A percentile compares a stretch with the other conserved stretches of the same genome.
phyloP scores from a whole-genome alignment of 305 asterid genomes.

The Ilex paraguariensis region DNA sequence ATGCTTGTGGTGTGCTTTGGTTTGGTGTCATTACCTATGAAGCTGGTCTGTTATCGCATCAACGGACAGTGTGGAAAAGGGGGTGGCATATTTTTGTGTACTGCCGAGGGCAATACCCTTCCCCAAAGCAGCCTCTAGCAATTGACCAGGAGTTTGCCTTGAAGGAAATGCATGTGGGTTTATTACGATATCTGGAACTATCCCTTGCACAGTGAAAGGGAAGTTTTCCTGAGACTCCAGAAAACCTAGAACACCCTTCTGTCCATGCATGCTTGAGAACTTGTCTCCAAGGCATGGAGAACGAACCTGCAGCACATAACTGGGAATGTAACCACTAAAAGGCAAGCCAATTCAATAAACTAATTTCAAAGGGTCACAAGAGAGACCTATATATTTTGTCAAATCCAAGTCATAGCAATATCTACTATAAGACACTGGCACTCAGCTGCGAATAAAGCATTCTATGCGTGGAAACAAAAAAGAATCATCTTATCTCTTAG shows the following conservation, averaged over 20 bases:
- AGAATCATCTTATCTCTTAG: too few relatives aligned
- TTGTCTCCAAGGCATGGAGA: constrained; percentile 92
- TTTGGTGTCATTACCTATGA: constrained; percentile 47
- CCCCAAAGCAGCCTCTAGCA: constrained; percentile 81
- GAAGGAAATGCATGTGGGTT: constrained; percentile 98
- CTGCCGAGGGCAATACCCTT: constrained; percentile 92
- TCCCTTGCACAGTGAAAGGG: constrained; percentile 80
- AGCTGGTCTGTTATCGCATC: constrained; percentile 74
- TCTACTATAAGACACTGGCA: too few relatives aligned
- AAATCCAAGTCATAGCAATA: too few relatives aligned
- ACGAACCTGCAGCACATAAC: constrained; percentile 61
- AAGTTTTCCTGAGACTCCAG: constrained; percentile 89
- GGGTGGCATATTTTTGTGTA: constrained; percentile 73
- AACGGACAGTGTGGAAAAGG: constrained; percentile 70
- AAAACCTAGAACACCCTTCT: constrained; percentile 91
- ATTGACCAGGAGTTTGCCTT: constrained; percentile 94
- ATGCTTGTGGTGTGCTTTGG: too few relatives aligned
- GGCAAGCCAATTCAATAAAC: too few relatives aligned
- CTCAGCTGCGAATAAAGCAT: too few relatives aligned
- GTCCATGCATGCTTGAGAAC: constrained; percentile 99
- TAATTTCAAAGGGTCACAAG: too few relatives aligned
- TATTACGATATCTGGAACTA: constrained; percentile 93
- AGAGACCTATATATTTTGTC: too few relatives aligned
- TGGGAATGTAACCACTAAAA: constrained; percentile 4
- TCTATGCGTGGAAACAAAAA: too few relatives aligned